phyloP scores from a whole-genome alignment of 2,329 filamentous ascomycete genomes.

The Colletotrichum sp. region DNA sequence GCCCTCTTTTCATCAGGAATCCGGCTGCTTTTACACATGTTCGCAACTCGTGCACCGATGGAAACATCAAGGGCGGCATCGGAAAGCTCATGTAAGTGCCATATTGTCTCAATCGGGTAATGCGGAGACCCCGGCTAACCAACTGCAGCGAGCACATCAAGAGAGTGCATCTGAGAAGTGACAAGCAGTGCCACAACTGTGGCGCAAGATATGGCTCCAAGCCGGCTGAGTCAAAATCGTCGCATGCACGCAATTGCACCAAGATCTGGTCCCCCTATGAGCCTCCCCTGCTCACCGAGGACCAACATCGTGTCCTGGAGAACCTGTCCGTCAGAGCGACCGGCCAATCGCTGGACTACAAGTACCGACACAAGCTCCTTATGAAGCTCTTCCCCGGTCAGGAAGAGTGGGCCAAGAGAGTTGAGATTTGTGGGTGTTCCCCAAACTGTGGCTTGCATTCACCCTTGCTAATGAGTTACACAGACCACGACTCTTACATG shows the following conservation, averaged over 20 bases:
- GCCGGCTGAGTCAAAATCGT: slow-evolving; percentile 17
- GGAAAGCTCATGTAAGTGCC: slow-evolving; percentile 17
- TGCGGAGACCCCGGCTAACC: neutral
- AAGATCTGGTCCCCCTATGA: slow-evolving; percentile 14
- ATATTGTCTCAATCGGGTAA: neutral
- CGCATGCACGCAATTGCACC: slow-evolving; percentile 7
- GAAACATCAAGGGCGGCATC: slow-evolving; percentile 18
- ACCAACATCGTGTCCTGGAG: slow-evolving; percentile 14
- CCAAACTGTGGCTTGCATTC: neutral
- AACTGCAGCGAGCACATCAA: slow-evolving; percentile 16
- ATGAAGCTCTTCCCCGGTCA: slow-evolving; percentile 19
- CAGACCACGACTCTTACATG: slow-evolving; percentile 18
- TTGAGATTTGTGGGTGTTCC: slow-evolving; percentile 14
- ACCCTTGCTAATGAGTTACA: neutral
- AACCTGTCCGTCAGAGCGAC: slow-evolving; percentile 12
- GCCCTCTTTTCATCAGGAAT: slow-evolving; percentile 15
- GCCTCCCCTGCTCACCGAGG: slow-evolving; percentile 4
- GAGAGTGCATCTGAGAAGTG: slow-evolving; percentile 16
- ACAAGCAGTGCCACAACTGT: slow-evolving; percentile 20
- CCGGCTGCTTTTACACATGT: slow-evolving; percentile 16
- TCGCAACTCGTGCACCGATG: slow-evolving; percentile 15
- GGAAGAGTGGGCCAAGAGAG: slow-evolving; percentile 15
- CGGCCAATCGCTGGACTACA: slow-evolving; percentile 15
- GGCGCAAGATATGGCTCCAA: slow-evolving; percentile 13
- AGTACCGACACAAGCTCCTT: slow-evolving; percentile 16